Evolutionary conservation across 2,329 filamentous ascomycete genomes (phyloP).

Genomic region (Penicillium verrucosum): DNA sequence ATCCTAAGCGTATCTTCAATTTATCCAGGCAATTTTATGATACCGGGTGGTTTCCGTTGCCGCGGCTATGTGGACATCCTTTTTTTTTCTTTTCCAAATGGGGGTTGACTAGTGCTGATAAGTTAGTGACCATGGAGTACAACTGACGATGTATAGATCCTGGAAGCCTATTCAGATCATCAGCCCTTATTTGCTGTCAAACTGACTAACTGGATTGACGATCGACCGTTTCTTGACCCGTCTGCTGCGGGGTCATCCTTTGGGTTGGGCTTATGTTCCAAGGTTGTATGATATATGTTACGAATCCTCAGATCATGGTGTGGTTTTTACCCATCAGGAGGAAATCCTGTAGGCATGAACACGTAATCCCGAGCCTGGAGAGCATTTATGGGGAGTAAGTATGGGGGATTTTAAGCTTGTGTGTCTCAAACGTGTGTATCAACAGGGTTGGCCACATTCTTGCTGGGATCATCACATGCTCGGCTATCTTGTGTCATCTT

Average conservation of each 20-base stretch:
- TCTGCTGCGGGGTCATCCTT: slow-evolving; percentile 26
- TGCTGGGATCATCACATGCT: slow-evolving; percentile 26
- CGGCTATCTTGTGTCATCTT: slow-evolving; percentile 21
- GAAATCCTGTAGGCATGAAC: not conserved
- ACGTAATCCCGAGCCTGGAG: not conserved
- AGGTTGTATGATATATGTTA: slow-evolving; percentile 8
- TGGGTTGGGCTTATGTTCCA: slow-evolving; percentile 7
- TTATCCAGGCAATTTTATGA: not conserved
- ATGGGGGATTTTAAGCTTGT: slow-evolving; percentile 4
- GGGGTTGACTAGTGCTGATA: not conserved
- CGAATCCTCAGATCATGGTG: slow-evolving; percentile 7
- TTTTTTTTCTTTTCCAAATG: not conserved
- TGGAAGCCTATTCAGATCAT: not conserved
- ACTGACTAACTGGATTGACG: slow-evolving; percentile 4
- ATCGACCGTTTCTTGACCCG: slow-evolving; percentile 14
- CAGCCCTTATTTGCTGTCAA: slow-evolving; percentile 8
- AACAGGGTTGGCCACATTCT: slow-evolving; percentile 4
- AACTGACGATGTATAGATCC: not conserved
- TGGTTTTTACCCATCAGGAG: slow-evolving; percentile 9
- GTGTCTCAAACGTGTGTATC: not conserved
- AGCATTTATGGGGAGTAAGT: not conserved
- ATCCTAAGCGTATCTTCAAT: not conserved
- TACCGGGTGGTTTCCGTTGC: not conserved
- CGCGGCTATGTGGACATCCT: not conserved
- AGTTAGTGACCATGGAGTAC: not conserved